Evolutionary conservation across 1,139 yeast species (phyloP).

Genomic region (Suhomyces atakaporum): DNA sequence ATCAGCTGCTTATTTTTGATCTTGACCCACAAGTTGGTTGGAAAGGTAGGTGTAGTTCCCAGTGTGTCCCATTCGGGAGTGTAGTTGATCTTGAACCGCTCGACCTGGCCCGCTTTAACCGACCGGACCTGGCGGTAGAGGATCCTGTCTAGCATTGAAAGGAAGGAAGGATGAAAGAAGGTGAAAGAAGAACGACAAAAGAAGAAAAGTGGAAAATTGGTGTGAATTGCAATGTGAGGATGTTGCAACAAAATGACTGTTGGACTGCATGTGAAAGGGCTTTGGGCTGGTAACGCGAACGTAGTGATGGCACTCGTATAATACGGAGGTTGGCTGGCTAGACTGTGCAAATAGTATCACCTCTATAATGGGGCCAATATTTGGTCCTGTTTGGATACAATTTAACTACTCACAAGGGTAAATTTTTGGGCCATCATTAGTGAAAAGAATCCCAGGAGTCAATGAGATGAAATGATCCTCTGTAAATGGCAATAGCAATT

Average conservation of each 20-base stretch:
- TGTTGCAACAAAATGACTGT: background rate
- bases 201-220: background rate
- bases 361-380: too few species aligned
- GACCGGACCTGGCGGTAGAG: constrained; percentile 36
- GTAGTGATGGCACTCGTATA: too few species aligned
- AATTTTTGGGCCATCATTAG: too few species aligned
- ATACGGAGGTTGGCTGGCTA: too few species aligned
- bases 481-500: too few species aligned
- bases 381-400: too few species aligned
- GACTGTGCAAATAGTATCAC: too few species aligned
- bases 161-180: background rate
- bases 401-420: too few species aligned
- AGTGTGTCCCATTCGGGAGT: constrained; percentile 26
- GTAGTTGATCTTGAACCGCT: constrained; percentile 38
- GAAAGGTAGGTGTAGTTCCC: constrained; percentile 13
- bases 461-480: too few species aligned
- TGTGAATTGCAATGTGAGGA: too few species aligned
- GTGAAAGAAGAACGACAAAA: background rate
- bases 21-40: constrained; percentile 54
- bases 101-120: constrained; percentile 41
- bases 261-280: constrained; percentile 2
- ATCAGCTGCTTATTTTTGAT: constrained; percentile 73
- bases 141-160: constrained; percentile 21
- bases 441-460: too few species aligned
- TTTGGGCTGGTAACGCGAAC: too few species aligned